Percentiles rank a stretch among this genome's conserved stretches.
phyloP scores from a whole-genome alignment of 1,284 basidiomycete genomes.

The Ganoderma multipileum region DNA sequence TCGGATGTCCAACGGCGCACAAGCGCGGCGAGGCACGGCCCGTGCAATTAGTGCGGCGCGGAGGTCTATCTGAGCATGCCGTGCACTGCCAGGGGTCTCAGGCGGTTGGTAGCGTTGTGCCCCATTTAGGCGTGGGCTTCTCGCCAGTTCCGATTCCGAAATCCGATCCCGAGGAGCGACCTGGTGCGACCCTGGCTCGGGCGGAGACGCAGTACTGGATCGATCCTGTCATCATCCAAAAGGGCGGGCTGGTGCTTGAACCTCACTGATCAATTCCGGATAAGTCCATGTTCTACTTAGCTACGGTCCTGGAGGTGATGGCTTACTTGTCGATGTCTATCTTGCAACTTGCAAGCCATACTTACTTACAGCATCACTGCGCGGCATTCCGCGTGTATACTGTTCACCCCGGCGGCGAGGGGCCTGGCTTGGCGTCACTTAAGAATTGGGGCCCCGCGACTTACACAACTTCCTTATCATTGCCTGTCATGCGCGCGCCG shows the following conservation, averaged over 20 bases:
- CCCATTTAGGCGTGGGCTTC: constrained; percentile 9
- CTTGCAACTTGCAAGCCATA: no score
- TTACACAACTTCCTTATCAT: background rate
- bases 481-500: background rate
- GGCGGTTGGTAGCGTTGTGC: constrained; percentile 3
- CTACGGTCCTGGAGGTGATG: background rate
- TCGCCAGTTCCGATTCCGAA: background rate
- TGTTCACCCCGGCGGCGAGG: background rate
- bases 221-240: background rate
- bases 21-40: background rate
- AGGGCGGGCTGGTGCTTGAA: no score
- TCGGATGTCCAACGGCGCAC: background rate
- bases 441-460: background rate
- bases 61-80: background rate
- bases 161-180: background rate
- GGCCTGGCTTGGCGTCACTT: background rate
- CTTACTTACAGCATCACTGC: no score
- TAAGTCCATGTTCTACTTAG: background rate
- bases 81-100: background rate
- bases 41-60: background rate
- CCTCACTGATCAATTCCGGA: background rate
- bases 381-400: background rate
- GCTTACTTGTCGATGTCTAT: background rate
- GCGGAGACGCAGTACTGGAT: background rate
- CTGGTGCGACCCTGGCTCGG: background rate